Evolutionary conservation across 2,329 filamentous ascomycete genomes (phyloP).

Genomic region (Cylindrodendrum hubeiense): DNA sequence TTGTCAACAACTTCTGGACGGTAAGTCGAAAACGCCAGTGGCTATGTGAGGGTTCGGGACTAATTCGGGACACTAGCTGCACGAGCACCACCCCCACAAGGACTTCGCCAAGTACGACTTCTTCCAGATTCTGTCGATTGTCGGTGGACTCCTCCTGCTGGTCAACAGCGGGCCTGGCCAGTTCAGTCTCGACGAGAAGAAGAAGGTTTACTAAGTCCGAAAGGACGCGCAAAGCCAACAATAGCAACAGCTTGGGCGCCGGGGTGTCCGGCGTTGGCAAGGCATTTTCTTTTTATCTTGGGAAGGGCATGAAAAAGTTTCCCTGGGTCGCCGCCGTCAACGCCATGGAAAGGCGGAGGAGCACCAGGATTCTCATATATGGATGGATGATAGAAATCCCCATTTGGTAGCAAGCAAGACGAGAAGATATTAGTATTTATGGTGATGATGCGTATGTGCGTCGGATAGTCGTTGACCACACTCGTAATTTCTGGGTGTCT

Average conservation of each 20-base stretch:
- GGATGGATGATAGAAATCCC: slow-evolving; percentile 24
- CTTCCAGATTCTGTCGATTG: slow-evolving; percentile 99
- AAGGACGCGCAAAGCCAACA: slow-evolving; percentile 5
- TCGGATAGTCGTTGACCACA: neutral
- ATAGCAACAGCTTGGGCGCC: slow-evolving; percentile 10
- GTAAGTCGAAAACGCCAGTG: slow-evolving; percentile 65
- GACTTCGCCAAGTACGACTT: slow-evolving; percentile 99
- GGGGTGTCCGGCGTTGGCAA: slow-evolving; percentile 21
- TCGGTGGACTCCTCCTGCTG: slow-evolving; percentile 93
- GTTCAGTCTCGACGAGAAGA: slow-evolving; percentile 99
- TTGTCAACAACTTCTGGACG: slow-evolving; percentile 99
- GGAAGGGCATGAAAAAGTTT: slow-evolving; percentile 21
- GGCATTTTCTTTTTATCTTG: slow-evolving; percentile 26
- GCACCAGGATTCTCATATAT: slow-evolving; percentile 23
- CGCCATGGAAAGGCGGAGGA: slow-evolving; percentile 9
- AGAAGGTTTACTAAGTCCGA: slow-evolving; percentile 92
- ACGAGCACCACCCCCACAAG: slow-evolving; percentile 98
- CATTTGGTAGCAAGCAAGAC: slow-evolving; percentile 8
- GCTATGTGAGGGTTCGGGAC: neutral
- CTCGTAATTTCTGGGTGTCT: neutral
- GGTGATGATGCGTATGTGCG: neutral
- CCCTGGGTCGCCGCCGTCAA: slow-evolving; percentile 13
- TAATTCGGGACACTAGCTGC: slow-evolving; percentile 73
- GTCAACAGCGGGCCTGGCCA: slow-evolving; percentile 99
- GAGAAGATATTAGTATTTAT: slow-evolving; percentile 13